Percentiles rank a stretch among this genome's conserved stretches.
Conservation (phyloP, 1,284 basidiomycete genomes). For the Ustilago xerochloae region DNA sequence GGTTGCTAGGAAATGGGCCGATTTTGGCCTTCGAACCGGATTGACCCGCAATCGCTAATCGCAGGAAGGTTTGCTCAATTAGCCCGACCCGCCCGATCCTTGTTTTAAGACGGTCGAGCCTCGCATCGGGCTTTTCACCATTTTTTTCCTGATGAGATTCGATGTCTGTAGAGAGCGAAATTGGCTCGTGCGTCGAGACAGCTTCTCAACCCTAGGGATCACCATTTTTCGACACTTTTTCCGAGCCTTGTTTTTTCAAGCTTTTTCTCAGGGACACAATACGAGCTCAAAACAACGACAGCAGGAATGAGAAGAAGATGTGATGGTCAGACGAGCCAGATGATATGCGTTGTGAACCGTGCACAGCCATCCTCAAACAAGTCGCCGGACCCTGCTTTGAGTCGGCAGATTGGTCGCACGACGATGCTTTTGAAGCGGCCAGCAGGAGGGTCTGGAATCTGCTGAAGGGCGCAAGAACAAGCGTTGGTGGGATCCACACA, state of each 20-base stretch:
- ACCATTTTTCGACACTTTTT: neutral
- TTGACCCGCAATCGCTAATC: neutral
- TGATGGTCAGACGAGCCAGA: no score
- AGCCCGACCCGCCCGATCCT: no score
- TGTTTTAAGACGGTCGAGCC: no score
- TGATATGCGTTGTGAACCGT: neutral
- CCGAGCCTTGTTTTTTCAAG: neutral
- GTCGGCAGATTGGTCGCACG: no score
- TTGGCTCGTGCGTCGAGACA: neutral
- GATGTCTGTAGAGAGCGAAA: neutral
- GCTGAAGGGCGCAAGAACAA: no score
- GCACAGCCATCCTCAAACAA: neutral
- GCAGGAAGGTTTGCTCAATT: no score
- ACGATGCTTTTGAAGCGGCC: neutral
- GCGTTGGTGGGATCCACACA: no score
- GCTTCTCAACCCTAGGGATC: no score
- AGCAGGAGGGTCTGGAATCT: neutral
- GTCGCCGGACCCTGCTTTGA: neutral
- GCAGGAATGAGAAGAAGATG: neutral
- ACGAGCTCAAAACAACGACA: neutral
- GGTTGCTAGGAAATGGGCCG: slow-evolving; percentile 1
- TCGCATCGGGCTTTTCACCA: no score
- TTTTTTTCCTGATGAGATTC: no score
- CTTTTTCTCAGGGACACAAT: neutral
- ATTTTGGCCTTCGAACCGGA: neutral